Evolutionary conservation across 208 protist genomes (phyloP), one percentile per base, ranked within the genome.

Genomic region (Vickermania spadyakhi): DNA sequence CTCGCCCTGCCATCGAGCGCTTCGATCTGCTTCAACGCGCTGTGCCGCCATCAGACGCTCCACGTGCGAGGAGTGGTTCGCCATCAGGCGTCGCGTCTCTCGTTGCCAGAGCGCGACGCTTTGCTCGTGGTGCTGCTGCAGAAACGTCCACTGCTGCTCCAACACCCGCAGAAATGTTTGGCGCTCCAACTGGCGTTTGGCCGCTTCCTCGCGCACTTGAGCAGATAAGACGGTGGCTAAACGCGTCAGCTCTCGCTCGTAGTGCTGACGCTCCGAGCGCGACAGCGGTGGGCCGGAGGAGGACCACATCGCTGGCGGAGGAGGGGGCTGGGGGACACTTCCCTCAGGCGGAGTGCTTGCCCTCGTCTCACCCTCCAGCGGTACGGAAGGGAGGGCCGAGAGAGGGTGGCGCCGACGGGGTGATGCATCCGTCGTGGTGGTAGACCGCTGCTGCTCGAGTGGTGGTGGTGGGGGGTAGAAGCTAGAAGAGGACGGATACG

Each of bases 161-260:
- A 93, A 71, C 0, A 83, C 58, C 18, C 78, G 65, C n/a, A 57
- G 62, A 64, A 86, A 90, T 27, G 83, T 80, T 0, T 41, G 68
- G 14, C 69, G 73, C 66, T 93, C 86, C 22, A 71, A 56, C 28
- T 45, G 54, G 5, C 81, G 80, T 58, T 84, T 67, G 30, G 61
- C 36, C 11, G 64, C 36, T 56, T 89, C 83, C 23, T 84, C 70
- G 30, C 79, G 62, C 1, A 81, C 65, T 49, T 79, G 51, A 5
- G 49, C 62, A 22, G 71, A 62, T 66, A 45, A 18, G 11, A 45
- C 7, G 11, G 36, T 18, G 7, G 36, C 18, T 7, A 45, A n/a
- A 18, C 11, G 36, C 7, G 11, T 45, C 11, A 45, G 36, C 36
- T 7, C 36, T 45, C 36, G 36, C 36, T 45, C 36, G 36, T 45